These are phyloP conservation scores for Allomyces macrogynus DNA, from an alignment of 192 early-diverging fungal genomes.

Conservation along the genomic window DNA sequence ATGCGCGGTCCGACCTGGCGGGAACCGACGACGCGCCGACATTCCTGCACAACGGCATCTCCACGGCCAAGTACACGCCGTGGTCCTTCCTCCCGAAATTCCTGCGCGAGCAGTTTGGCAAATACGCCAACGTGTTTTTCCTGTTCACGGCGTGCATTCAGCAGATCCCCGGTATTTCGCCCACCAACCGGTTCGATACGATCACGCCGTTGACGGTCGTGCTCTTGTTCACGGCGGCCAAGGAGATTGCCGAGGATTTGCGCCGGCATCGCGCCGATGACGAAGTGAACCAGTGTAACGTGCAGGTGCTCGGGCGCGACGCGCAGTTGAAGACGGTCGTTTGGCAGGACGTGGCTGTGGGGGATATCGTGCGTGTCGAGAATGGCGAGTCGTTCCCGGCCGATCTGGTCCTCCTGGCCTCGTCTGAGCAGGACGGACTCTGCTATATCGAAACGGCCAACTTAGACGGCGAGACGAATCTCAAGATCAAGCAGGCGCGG, in stretches of 20 bases:
- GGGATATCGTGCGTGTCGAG: constrained; percentile 80
- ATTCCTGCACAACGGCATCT: constrained; percentile 81
- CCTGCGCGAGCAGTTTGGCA: constrained; percentile 90
- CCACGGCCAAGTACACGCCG: constrained; percentile 88
- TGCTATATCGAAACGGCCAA: constrained; percentile 98
- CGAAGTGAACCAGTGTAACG: constrained; percentile 2
- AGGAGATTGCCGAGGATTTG: constrained; percentile 84
- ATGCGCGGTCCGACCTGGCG: too few species aligned
- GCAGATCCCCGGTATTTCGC: constrained; percentile 89
- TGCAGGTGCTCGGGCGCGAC: not conserved
- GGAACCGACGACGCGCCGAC: constrained; percentile 35
- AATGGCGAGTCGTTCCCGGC: constrained; percentile 77
- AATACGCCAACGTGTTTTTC: constrained; percentile 99
- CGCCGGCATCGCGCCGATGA: constrained; percentile 8
- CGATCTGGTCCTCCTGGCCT: constrained; percentile 74
- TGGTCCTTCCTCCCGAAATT: constrained; percentile 90
- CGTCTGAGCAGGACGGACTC: constrained; percentile 83
- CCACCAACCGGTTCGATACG: constrained; percentile 71
- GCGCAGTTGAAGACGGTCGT: not conserved
- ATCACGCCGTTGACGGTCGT: constrained; percentile 70
- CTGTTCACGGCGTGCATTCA: constrained; percentile 90
- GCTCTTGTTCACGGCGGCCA: constrained; percentile 65
- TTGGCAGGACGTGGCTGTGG: constrained; percentile 68
- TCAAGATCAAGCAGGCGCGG: constrained; percentile 88
- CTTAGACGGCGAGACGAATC: constrained; percentile 92